Percentiles rank a stretch among this genome's conserved stretches.
Evolutionary conservation across 73 alveolate species (phyloP).

Genomic region (Stentor coeruleus): DNA sequence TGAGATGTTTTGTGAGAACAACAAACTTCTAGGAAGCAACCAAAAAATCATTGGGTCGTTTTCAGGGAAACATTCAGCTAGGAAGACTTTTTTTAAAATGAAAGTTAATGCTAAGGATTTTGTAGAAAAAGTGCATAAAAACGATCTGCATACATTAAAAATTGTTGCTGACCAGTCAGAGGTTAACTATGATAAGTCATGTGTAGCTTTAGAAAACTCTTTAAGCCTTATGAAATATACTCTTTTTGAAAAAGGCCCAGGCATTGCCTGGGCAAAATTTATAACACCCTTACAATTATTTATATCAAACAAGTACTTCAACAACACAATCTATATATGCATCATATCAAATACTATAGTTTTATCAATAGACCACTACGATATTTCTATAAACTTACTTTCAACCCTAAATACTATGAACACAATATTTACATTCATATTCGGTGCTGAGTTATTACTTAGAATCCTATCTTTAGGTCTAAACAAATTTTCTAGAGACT

Average conservation of each 20-base stretch:
- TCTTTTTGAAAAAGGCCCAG: not conserved
- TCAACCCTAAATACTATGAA: constrained; percentile 41
- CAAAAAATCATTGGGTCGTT: no score
- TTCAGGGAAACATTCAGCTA: no score
- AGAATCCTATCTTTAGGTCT: constrained; percentile 72
- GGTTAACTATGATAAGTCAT: not conserved
- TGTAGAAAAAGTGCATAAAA: not conserved
- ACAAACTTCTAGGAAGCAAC: no score
- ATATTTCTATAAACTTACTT: constrained; percentile 31
- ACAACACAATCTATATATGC: constrained; percentile 45
- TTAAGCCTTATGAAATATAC: not conserved
- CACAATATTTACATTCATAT: constrained; percentile 60
- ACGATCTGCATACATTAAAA: not conserved
- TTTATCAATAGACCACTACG: constrained; percentile 68
- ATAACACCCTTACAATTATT: not conserved
- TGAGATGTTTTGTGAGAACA: no score
- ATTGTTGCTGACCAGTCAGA: not conserved
- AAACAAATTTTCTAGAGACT: constrained; percentile 55
- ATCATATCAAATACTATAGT: constrained; percentile 72
- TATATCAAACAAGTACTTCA: not conserved
- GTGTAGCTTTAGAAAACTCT: not conserved
- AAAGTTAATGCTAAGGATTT: not conserved
- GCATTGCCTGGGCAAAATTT: not conserved
- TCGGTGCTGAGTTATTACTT: constrained; percentile 63
- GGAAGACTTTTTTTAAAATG: not conserved